phyloP scores from a whole-genome alignment of 495 filamentous ascomycete species.

The Chaetomium cochliodes region DNA sequence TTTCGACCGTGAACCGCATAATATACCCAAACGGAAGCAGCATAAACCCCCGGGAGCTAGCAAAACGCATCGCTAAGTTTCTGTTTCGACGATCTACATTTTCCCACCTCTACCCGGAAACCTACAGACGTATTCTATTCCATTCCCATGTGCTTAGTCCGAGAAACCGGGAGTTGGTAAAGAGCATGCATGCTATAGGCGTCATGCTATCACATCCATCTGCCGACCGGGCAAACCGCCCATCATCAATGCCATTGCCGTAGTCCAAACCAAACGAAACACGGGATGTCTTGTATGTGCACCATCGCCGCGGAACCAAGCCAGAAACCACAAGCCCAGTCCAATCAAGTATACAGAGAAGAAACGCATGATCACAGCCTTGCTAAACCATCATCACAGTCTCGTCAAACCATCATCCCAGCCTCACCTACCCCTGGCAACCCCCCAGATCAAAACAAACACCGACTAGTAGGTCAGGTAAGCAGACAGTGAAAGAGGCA shows the following conservation, averaged over 20 bases:
- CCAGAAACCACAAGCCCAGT: neutral
- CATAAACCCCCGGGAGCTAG: neutral
- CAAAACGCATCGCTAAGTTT: neutral
- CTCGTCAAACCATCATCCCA: too few relatives aligned
- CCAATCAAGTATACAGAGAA: too few relatives aligned
- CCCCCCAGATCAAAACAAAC: too few relatives aligned
- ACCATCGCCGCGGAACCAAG: neutral
- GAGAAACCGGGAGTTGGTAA: neutral
- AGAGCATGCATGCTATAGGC: neutral
- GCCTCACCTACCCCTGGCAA: too few relatives aligned
- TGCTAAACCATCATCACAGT: too few relatives aligned
- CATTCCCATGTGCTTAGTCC: neutral
- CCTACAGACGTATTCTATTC: neutral
- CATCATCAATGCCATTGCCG: slow-evolving; percentile 23
- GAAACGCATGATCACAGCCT: too few relatives aligned
- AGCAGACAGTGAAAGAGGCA: too few relatives aligned
- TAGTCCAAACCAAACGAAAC: slow-evolving; percentile 8
- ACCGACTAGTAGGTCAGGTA: too few relatives aligned
- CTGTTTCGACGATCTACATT: neutral
- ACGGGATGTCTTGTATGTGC: slow-evolving; percentile 7
- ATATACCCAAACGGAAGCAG: neutral
- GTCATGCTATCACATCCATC: neutral
- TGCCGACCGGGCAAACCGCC: neutral
- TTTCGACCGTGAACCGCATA: neutral
- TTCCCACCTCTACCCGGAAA: neutral